Conservation (phyloP, 2,329 filamentous ascomycete species). For the Rachicladosporium sp. region DNA sequence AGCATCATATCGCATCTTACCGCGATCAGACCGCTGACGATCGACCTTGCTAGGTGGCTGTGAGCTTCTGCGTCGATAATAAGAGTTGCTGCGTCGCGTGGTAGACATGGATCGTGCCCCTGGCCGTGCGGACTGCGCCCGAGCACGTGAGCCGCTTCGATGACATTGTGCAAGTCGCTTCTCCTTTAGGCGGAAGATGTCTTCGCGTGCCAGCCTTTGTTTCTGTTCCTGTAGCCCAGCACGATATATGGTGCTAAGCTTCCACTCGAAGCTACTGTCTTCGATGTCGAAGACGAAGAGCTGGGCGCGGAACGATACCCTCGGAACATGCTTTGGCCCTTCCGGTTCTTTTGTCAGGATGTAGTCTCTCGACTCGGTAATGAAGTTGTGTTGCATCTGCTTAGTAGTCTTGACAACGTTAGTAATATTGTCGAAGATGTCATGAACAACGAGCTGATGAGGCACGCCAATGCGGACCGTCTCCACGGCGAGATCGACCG, state of each 20-base stretch:
- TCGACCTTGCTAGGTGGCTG: slow-evolving; percentile 11
- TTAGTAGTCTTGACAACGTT: slow-evolving; percentile 78
- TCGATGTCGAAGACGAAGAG: slow-evolving; percentile 85
- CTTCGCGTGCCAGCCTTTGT: slow-evolving; percentile 78
- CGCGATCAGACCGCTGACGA: slow-evolving; percentile 17
- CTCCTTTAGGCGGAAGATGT: slow-evolving; percentile 76
- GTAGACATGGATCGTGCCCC: slow-evolving; percentile 26
- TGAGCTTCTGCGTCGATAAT: slow-evolving; percentile 29
- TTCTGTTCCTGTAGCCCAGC: slow-evolving; percentile 79
- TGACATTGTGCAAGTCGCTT: slow-evolving; percentile 50
- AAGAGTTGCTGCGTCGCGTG: slow-evolving; percentile 13
- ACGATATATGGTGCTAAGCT: slow-evolving; percentile 85
- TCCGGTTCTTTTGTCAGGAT: slow-evolving; percentile 76
- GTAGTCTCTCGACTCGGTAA: slow-evolving; percentile 77
- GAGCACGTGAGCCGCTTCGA: slow-evolving; percentile 38
- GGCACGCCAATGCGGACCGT: slow-evolving; percentile 80
- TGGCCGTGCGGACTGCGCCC: slow-evolving; percentile 40
- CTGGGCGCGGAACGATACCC: slow-evolving; percentile 68
- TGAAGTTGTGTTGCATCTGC: slow-evolving; percentile 88
- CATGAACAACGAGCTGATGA: slow-evolving; percentile 79
- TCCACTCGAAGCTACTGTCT: slow-evolving; percentile 96
- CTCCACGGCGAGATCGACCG: slow-evolving; percentile 73
- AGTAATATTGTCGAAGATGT: slow-evolving; percentile 83
- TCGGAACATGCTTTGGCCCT: slow-evolving; percentile 74
- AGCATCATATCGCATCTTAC: slow-evolving; percentile 58